phyloP scores from a whole-genome alignment of 169 alveolate species.

The Eimeria necatrix region DNA sequence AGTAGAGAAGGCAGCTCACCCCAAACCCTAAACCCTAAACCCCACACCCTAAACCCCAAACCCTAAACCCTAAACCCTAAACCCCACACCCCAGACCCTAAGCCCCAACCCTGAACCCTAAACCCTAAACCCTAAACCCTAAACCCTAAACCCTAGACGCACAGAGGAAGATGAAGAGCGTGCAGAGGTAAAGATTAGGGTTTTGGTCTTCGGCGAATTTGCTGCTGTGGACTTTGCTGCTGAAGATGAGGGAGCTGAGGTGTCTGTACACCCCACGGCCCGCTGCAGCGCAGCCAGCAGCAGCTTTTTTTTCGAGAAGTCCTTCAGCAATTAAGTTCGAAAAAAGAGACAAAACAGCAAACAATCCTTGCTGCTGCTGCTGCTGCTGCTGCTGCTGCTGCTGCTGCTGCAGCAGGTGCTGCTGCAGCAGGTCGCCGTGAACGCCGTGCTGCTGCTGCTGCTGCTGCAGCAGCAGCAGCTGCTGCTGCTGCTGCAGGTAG shows the following conservation, averaged over 20 bases:
- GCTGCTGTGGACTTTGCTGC: background rate
- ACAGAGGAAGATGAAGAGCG: slow-evolving; percentile 5
- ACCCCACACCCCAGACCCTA: no score
- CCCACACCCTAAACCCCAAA: background rate
- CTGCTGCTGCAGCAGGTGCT: background rate
- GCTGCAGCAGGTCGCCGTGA: background rate
- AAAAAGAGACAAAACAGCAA: background rate
- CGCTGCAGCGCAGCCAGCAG: background rate
- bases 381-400: background rate
- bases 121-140: background rate
- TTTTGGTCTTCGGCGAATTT: background rate
- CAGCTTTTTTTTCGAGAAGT: background rate
- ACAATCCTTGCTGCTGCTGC: background rate
- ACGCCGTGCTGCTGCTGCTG: background rate
- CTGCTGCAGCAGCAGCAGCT: background rate
- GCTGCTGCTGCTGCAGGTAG: background rate
- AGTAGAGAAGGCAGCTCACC: no score
- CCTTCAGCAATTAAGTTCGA: background rate
- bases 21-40: no score
- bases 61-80: background rate
- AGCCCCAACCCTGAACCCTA: background rate
- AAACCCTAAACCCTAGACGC: background rate
- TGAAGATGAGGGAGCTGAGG: background rate
- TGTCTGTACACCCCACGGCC: slow-evolving; percentile 47
- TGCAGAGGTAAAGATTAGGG: background rate